Percentiles rank a stretch among this genome's conserved stretches.
These are phyloP conservation scores for Termitomyces sp. DNA, from an alignment of 768 basidiomycete species.

Conservation along the genomic window DNA sequence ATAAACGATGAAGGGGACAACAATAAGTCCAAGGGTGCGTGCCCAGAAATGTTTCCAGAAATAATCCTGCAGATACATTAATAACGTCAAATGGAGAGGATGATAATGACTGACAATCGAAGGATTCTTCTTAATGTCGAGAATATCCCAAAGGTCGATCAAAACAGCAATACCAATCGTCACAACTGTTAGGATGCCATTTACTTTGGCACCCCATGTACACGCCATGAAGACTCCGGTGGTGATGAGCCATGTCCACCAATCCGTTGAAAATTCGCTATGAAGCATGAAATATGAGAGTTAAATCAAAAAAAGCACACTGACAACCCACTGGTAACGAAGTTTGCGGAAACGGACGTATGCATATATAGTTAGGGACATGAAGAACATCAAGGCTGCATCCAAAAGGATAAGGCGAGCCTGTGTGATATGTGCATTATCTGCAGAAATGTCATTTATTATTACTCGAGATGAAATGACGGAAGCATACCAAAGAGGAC, in stretches of 20 bases:
- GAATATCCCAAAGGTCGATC: slow-evolving; percentile 91
- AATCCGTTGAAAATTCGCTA: slow-evolving; percentile 83
- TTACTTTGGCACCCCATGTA: slow-evolving; percentile 97
- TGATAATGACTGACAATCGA: slow-evolving; percentile 55
- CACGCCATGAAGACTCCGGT: slow-evolving; percentile 95
- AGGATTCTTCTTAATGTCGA: slow-evolving; percentile 79
- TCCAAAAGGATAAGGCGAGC: slow-evolving; percentile 96
- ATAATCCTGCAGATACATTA: slow-evolving; percentile 55
- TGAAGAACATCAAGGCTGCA: slow-evolving; percentile 92
- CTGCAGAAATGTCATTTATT: slow-evolving; percentile 34
- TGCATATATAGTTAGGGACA: slow-evolving; percentile 87
- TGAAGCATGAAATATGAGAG: neutral
- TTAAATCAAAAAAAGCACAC: slow-evolving; percentile 1
- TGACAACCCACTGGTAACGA: slow-evolving; percentile 66
- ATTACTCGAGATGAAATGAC: neutral
- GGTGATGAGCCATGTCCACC: slow-evolving; percentile 93
- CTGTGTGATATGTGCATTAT: slow-evolving; percentile 94
- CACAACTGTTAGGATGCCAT: slow-evolving; percentile 87
- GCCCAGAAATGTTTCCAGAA: slow-evolving; percentile 89
- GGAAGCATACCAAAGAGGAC: slow-evolving; percentile 77
- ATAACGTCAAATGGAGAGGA: slow-evolving; percentile 1
- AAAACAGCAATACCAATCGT: slow-evolving; percentile 89
- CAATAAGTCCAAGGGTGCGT: slow-evolving; percentile 78
- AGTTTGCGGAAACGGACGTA: slow-evolving; percentile 95
- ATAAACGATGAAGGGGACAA: slow-evolving; percentile 87